Base-by-base conservation (phyloP, 1,284 basidiomycete genomes). In the Xerocomus amazonicus region DNA sequence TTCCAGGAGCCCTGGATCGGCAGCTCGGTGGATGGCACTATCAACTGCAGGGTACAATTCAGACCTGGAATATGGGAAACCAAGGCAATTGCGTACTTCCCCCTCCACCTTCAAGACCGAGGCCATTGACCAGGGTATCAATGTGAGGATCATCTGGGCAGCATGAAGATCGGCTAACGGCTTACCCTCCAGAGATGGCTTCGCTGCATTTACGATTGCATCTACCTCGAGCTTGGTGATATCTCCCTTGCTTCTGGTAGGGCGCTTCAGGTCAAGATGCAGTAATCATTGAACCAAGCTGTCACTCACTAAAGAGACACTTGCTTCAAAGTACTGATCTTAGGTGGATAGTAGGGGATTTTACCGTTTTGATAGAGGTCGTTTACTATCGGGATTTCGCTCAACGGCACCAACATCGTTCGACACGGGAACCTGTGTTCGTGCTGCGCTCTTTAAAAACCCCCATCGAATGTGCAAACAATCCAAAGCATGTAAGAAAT, bases 121-220 rank as follows among this genome's bases (percentile, higher is more conserved):
- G 16, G 2, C 7, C 16, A 16, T 54, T n/a, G 45, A 19, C 2
- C 27, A 32, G 13, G 14, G 36, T 16, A 31, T 17, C 19, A 14
- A n/a, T n/a, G 16, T 27, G 19, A 36, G 4, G 10, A 6, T 14
- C n/a, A 6, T 14, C n/a, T 10, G 10, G n/a, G 4, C 38, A 43
- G 27, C 47, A n/a, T 9, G 2, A 16, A 40, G 48, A 39, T 35
- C 23, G 19, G 2, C n/a, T 13, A 37, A 26, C 45, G 37, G 29
- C 60, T 48, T n/a, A 51, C 92, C 92, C 36, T 90, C 73, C 23
- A 96, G 72, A 37, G 78, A 80, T 45, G 74, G 75, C 65, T 94
- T 93, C 5, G 92, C 92, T 8, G 92, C 93, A 62, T 95, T 96
- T 45, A 95, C 92, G 52, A 96, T 89, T 26, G 83, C 77, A 63